These are phyloP conservation scores for Hypoxylon sp. DNA, from an alignment of 2,329 filamentous ascomycete species.

Conservation along the genomic window DNA sequence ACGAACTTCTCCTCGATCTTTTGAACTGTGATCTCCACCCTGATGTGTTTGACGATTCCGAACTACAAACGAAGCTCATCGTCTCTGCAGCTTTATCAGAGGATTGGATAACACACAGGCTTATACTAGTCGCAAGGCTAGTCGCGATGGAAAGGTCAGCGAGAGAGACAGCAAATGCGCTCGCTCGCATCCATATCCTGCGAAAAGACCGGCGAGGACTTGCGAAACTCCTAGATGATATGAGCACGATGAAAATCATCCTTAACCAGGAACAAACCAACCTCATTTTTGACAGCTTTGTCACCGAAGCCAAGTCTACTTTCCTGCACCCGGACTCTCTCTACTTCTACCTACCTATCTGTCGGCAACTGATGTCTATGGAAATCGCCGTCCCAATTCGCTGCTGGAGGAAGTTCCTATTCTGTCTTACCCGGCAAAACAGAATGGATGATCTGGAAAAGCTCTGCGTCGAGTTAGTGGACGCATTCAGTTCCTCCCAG, in stretches of 20 bases:
- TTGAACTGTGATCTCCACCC: slow-evolving; percentile 66
- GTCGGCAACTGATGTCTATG: slow-evolving; percentile 54
- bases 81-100: slow-evolving; percentile 52
- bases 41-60: slow-evolving; percentile 65
- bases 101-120: slow-evolving; percentile 57
- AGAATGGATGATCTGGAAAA: slow-evolving; percentile 61
- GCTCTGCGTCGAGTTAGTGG: slow-evolving; percentile 58
- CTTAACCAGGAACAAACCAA: slow-evolving; percentile 49
- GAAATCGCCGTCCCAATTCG: slow-evolving; percentile 57
- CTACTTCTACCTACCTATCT: slow-evolving; percentile 52
- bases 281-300: slow-evolving; percentile 50
- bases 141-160: slow-evolving; percentile 50
- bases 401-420: slow-evolving; percentile 60
- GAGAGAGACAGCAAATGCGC: slow-evolving; percentile 51
- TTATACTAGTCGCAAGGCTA: slow-evolving; percentile 61
- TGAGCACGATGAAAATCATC: slow-evolving; percentile 53
- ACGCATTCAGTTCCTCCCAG: slow-evolving; percentile 52
- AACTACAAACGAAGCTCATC: slow-evolving; percentile 57
- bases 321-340: slow-evolving; percentile 41
- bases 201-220: slow-evolving; percentile 47
- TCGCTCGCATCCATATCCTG: slow-evolving; percentile 51
- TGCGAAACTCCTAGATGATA: slow-evolving; percentile 55
- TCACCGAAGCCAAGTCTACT: slow-evolving; percentile 42
- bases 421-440: slow-evolving; percentile 58
- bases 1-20: slow-evolving; percentile 60